Evolutionary conservation across 2,329 filamentous ascomycete species (phyloP).

Genomic region (Hymenotorrendiella dingleyae): DNA sequence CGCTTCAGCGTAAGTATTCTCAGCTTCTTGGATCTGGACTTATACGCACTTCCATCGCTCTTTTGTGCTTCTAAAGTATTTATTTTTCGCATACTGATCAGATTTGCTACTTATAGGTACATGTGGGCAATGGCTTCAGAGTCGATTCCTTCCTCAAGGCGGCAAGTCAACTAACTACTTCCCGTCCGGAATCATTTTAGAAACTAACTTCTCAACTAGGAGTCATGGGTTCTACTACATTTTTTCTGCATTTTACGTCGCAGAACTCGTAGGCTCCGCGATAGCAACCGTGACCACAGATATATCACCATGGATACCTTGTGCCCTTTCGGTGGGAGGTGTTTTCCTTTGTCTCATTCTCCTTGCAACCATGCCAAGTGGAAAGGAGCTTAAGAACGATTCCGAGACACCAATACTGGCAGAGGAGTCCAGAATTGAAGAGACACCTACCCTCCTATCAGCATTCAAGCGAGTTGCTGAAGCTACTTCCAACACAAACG

Average conservation of each 20-base stretch:
- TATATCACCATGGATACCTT: conserved; percentile 29
- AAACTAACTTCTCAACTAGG: conserved; percentile 14
- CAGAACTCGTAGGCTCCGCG: conserved; percentile 27
- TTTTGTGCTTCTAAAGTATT: too few species aligned
- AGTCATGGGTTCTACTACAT: conserved; percentile 30
- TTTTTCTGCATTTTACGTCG: conserved; percentile 29
- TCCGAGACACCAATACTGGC: background rate
- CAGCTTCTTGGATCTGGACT: too few species aligned
- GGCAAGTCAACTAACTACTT: conserved; percentile 10
- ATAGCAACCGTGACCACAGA: conserved; percentile 25
- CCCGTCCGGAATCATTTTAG: background rate
- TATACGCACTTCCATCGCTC: too few species aligned
- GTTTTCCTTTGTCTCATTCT: conserved; percentile 19
- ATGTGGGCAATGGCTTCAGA: conserved; percentile 31
- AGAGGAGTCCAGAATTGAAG: background rate
- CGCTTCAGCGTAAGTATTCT: conserved; percentile 24
- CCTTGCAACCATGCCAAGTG: conserved; percentile 20
- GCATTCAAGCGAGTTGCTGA: background rate
- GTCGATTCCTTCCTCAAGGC: conserved; percentile 20
- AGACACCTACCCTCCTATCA: background rate
- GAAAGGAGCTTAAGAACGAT: background rate
- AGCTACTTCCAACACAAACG: conserved; percentile 15
- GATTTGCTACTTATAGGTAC: too few species aligned
- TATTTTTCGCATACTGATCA: too few species aligned
- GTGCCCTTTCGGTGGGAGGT: conserved; percentile 21